Percentiles rank a stretch among this genome's conserved stretches.
Evolutionary conservation across 306 rosid genomes (phyloP).

Genomic region (Begonia loranthoides): DNA sequence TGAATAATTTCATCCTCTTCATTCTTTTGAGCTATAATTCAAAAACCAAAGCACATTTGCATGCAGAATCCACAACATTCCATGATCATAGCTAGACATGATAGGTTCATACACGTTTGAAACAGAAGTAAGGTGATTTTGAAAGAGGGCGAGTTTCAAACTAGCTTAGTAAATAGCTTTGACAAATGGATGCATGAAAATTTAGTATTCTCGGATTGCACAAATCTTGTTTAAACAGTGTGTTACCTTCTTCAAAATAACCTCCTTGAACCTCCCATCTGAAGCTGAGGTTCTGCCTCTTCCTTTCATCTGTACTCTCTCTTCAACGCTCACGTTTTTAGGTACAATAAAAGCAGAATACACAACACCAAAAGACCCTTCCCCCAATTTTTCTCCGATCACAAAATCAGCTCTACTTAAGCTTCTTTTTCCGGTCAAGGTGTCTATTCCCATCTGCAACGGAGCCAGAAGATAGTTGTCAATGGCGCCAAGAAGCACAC

Average conservation of each 20-base stretch:
- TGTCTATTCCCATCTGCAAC: constrained; percentile 57
- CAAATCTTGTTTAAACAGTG: not conserved
- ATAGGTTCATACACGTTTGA: too few relatives aligned
- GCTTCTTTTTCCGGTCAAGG: constrained; percentile 55
- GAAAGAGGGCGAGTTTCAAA: too few relatives aligned
- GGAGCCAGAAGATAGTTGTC: constrained; percentile 90
- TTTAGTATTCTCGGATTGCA: too few relatives aligned
- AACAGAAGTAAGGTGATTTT: too few relatives aligned
- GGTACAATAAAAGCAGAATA: constrained; percentile 65
- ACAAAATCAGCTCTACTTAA: constrained; percentile 55
- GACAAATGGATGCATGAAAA: too few relatives aligned
- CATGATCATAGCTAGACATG: too few relatives aligned
- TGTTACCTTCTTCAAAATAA: constrained; percentile 79
- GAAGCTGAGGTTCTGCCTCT: constrained; percentile 22
- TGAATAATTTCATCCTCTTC: constrained; percentile 16
- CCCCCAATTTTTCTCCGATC: constrained; percentile 70
- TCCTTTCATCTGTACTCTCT: constrained; percentile 28
- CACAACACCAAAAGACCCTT: constrained; percentile 88
- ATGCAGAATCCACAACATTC: too few relatives aligned
- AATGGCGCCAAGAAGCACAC: constrained; percentile 82
- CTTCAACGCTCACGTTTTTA: constrained; percentile 27
- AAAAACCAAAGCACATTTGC: too few relatives aligned
- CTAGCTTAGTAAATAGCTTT: too few relatives aligned
- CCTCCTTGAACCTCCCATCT: constrained; percentile 52
- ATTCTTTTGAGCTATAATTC: too few relatives aligned